phyloP scores from a whole-genome alignment of 371 early-diverging fungal species.

The Circinella minor region DNA sequence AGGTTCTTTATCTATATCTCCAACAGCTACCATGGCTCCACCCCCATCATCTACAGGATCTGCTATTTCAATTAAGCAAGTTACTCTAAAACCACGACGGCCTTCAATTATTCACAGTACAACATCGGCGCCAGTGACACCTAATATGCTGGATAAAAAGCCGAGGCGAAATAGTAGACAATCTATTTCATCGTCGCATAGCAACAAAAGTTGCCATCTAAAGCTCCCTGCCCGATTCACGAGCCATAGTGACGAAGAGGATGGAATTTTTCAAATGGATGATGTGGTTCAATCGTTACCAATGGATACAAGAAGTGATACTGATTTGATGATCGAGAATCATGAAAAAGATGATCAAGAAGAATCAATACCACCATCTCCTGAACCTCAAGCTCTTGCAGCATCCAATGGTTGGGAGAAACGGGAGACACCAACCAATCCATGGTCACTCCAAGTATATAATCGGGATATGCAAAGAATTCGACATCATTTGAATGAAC shows the following conservation, averaged over 20 bases:
- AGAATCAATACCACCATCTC: neutral
- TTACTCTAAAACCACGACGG: conserved; percentile 19
- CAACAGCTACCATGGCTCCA: too few species aligned
- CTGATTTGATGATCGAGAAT: neutral
- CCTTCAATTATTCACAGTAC: conserved; percentile 19
- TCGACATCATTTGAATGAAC: conserved; percentile 41
- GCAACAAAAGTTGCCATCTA: neutral
- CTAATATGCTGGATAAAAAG: conserved; percentile 12
- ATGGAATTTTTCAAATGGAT: conserved; percentile 20
- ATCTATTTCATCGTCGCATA: neutral
- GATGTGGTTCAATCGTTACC: conserved; percentile 1
- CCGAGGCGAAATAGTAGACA: conserved; percentile 1
- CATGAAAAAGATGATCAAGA: neutral
- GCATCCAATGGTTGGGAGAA: conserved; percentile 19
- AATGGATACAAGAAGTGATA: neutral
- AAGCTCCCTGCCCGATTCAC: neutral
- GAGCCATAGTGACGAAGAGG: neutral
- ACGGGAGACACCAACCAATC: conserved; percentile 18
- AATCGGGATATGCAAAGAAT: conserved; percentile 42
- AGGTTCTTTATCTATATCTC: too few species aligned
- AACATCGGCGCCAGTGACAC: conserved; percentile 22
- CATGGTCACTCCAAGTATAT: conserved; percentile 48
- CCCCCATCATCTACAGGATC: neutral
- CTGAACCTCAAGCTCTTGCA: conserved; percentile 25
- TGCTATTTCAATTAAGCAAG: conserved; percentile 3